A percentile compares a stretch with the other conserved stretches of the same genome.
Conservation (phyloP, 2,329 filamentous ascomycete genomes). For the Penicillium sp. region DNA sequence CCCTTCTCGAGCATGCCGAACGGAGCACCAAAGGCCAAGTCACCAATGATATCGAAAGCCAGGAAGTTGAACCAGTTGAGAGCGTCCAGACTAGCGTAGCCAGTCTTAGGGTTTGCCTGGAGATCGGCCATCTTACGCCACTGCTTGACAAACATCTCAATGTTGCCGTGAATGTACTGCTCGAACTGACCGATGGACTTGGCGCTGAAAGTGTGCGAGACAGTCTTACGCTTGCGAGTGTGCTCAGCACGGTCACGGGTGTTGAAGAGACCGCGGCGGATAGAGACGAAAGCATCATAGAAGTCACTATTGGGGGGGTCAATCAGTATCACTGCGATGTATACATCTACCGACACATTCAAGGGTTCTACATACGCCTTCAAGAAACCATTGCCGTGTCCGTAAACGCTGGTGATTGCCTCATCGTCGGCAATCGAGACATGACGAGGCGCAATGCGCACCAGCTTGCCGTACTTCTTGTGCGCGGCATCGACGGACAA, state of each 20-base stretch:
- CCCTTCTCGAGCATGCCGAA: slow-evolving; percentile 83
- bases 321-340: neutral
- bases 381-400: slow-evolving; percentile 75
- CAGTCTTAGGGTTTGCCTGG: slow-evolving; percentile 52
- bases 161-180: slow-evolving; percentile 81
- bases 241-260: slow-evolving; percentile 81
- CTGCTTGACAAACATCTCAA: slow-evolving; percentile 71
- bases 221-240: slow-evolving; percentile 83
- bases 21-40: slow-evolving; percentile 71
- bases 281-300: slow-evolving; percentile 90
- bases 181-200: slow-evolving; percentile 85
- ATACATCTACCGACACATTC: neutral
- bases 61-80: slow-evolving; percentile 80
- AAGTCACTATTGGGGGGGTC: slow-evolving; percentile 63
- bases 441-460: slow-evolving; percentile 83
- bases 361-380: slow-evolving; percentile 60
- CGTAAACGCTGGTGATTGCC: slow-evolving; percentile 78
- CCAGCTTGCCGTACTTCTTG: slow-evolving; percentile 74
- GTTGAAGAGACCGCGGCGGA: slow-evolving; percentile 84
- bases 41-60: slow-evolving; percentile 64
- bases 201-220: slow-evolving; percentile 82
- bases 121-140: slow-evolving; percentile 68
- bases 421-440: slow-evolving; percentile 77
- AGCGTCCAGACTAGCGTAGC: slow-evolving; percentile 69
- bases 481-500: slow-evolving; percentile 70